Conservation (phyloP, 768 basidiomycete species). For the Terana coerulea region DNA sequence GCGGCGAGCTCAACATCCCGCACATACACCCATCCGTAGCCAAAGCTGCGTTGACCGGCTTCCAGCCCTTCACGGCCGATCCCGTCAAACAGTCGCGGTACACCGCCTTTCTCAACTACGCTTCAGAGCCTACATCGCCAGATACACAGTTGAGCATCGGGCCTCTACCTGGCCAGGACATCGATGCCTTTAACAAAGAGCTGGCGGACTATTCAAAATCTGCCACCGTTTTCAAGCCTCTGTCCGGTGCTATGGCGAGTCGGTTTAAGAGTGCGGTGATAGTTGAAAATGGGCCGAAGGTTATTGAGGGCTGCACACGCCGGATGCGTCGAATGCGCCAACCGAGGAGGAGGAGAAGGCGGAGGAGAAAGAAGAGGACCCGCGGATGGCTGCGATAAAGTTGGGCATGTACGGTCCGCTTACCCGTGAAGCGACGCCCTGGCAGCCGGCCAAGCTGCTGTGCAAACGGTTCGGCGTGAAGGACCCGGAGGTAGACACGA, state of each 20-base stretch:
- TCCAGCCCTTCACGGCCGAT: conserved; percentile 81
- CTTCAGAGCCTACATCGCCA: conserved; percentile 53
- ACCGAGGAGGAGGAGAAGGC: conserved; percentile 40
- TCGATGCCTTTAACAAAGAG: conserved; percentile 77
- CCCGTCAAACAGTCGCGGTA: conserved; percentile 84
- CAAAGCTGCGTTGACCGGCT: conserved; percentile 82
- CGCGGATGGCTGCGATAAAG: conserved; percentile 76
- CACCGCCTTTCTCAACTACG: conserved; percentile 60
- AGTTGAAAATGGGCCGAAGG: conserved; percentile 60
- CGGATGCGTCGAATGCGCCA: conserved; percentile 27
- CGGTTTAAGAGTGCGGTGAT: conserved; percentile 84
- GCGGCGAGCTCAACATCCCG: conserved; percentile 34
- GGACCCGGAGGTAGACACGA: conserved; percentile 61
- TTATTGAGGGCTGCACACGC: conserved; percentile 68
- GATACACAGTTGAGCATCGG: conserved; percentile 44
- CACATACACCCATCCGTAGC: conserved; percentile 72
- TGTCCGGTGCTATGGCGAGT: conserved; percentile 88
- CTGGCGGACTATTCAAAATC: conserved; percentile 83
- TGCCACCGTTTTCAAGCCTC: conserved; percentile 87
- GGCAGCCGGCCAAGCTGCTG: conserved; percentile 80
- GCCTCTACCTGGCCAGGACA: conserved; percentile 52
- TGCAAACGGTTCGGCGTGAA: conserved; percentile 94
- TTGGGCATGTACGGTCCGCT: conserved; percentile 88
- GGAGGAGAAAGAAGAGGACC: conserved; percentile 58
- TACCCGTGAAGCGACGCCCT: conserved; percentile 70